These are phyloP conservation scores for Helicocarpus griseus DNA, from an alignment of 2,329 filamentous ascomycete species.

Conservation along the genomic window DNA sequence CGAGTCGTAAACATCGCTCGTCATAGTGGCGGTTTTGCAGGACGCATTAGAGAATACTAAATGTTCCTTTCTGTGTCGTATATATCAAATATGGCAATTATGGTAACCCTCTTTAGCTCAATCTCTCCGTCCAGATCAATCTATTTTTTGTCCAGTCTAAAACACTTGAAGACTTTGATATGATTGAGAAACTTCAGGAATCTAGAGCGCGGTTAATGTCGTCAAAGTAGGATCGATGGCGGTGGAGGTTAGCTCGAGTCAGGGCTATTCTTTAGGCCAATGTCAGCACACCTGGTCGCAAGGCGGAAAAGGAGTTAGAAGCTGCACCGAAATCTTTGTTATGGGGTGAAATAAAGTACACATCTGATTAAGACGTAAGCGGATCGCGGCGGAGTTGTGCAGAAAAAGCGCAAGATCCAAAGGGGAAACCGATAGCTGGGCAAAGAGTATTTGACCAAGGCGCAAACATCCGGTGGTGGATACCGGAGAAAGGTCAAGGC, in stretches of 20 bases:
- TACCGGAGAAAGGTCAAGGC: background rate
- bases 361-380: background rate
- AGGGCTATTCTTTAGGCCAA: background rate
- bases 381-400: background rate
- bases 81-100: background rate
- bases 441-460: background rate
- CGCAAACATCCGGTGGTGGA: background rate
- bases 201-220: background rate
- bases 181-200: background rate
- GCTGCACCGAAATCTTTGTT: background rate
- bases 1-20: constrained; percentile 30
- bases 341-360: background rate
- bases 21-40: constrained; percentile 24
- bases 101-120: background rate
- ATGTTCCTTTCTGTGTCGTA: background rate
- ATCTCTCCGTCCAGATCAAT: background rate
- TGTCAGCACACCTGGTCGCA: background rate
- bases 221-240: background rate
- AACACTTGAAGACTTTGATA: background rate
- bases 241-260: background rate
- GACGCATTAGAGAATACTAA: constrained; percentile 19
- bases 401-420: background rate
- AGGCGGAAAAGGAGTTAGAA: background rate
- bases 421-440: background rate
- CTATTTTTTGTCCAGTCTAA: background rate